phyloP scores from a whole-genome alignment of 2,329 filamentous ascomycete species.

The Penicillium occitanis region DNA sequence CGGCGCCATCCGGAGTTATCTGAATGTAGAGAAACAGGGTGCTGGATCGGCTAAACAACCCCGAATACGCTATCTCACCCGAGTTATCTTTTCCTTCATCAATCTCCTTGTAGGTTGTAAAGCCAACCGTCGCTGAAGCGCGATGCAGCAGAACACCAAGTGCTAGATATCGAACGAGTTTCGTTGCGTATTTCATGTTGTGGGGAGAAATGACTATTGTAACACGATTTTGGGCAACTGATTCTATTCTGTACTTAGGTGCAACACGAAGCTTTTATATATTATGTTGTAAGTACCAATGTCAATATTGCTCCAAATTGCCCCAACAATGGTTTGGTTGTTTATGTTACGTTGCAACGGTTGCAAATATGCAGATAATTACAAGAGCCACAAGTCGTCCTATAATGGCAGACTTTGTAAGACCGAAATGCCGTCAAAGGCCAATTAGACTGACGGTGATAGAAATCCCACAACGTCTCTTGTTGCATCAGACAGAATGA shows the following conservation, averaged over 20 bases:
- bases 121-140: slow-evolving; percentile 7
- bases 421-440: neutral
- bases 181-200: neutral
- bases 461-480: neutral
- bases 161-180: neutral
- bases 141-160: slow-evolving; percentile 1
- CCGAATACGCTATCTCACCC: neutral
- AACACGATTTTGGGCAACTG: neutral
- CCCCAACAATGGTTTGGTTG: neutral
- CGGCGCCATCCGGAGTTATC: slow-evolving; percentile 6
- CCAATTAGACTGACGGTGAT: neutral
- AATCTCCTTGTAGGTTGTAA: slow-evolving; percentile 12
- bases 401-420: neutral
- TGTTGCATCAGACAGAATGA: neutral
- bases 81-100: slow-evolving; percentile 17
- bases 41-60: neutral
- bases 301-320: neutral
- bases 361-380: neutral
- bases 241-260: neutral
- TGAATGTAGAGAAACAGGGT: slow-evolving; percentile 18
- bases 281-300: neutral
- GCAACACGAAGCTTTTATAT: neutral
- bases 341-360: neutral
- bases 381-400: neutral
- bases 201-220: no score